Evolutionary conservation across 2,329 filamentous ascomycete species (phyloP), one percentile per base, ranked within the genome.

Genomic region (Xylaria sp.): DNA sequence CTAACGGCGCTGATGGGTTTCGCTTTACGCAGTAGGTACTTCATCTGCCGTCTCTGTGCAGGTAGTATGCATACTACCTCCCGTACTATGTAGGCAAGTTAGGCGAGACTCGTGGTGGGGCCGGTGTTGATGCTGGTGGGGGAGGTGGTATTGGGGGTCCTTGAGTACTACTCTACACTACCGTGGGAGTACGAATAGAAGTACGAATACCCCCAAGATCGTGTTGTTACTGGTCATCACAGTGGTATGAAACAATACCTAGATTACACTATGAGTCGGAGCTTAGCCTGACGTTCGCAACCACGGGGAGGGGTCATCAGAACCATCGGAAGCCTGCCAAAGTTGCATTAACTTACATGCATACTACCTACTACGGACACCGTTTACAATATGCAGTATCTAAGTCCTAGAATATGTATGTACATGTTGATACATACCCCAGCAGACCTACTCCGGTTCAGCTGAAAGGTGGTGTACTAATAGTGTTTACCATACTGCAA

Each of bases 31-130:
- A 7, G n/a, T 20, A 22, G 11, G 42, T 15, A n/a, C n/a, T n/a
- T n/a, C 39, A 42, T 42, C n/a, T 44, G 17, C 20, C 3, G 20
- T 45, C 20, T 22, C 20, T 22, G 17, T 25, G 20, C 9, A 20
- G n/a, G 20, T 44, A 22, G 42, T 45, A 9, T 45, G 2, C 20
- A 45, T 45, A 50, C 45, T 29, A 17, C 45, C 25, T 29, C 22
- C 22, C 5, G 25, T 29, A 5, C 11, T 29, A 49, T 49, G 25
- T n/a, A 49, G 17, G 22, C 45, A 45, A 25, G 5, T 5, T 27
- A 39, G 51, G 39, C 51, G 63, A 61, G 63, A 56, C 50, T n/a
- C 13, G 36, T 15, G 11, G 63, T 62, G 53, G 53, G 53, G 53
- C 53, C 53, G 53, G 36, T 39, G 25, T 29, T 36, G 6, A 33